These are phyloP conservation scores for Nemania diffusa DNA, from an alignment of 2,329 filamentous ascomycete species.

Conservation along the genomic window DNA sequence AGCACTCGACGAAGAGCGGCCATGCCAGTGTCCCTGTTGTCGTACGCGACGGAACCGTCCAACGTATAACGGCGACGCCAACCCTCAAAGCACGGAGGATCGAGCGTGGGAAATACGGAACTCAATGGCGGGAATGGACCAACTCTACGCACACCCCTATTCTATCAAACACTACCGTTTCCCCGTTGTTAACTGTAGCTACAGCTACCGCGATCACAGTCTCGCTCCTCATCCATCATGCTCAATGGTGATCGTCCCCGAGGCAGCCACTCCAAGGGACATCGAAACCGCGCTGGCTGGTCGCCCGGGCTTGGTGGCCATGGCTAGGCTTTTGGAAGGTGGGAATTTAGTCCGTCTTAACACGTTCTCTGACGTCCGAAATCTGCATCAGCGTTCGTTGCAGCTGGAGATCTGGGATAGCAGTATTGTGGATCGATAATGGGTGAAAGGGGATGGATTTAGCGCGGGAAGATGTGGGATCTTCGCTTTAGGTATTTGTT, in stretches of 20 bases:
- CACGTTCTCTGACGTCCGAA: constrained; percentile 26
- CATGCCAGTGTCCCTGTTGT: background rate
- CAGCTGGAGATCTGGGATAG: constrained; percentile 45
- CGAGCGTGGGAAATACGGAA: too few species aligned
- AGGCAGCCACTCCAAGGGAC: constrained; percentile 34
- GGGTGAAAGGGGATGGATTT: background rate
- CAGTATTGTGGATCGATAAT: background rate
- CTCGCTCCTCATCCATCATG: constrained; percentile 31
- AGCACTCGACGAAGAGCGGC: background rate
- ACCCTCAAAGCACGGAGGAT: too few species aligned
- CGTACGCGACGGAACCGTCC: too few species aligned
- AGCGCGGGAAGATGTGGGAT: background rate
- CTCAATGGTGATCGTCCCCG: constrained; percentile 39
- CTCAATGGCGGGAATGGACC: background rate
- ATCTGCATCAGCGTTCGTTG: constrained; percentile 35
- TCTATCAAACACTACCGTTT: constrained; percentile 40
- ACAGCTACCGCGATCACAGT: constrained; percentile 8
- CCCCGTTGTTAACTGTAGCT: constrained; percentile 45
- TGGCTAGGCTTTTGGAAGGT: constrained; percentile 34
- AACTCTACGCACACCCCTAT: constrained; percentile 43
- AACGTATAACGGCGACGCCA: too few species aligned
- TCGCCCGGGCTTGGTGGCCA: constrained; percentile 22
- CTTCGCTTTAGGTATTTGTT: background rate
- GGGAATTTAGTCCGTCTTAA: constrained; percentile 28
- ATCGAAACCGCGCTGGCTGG: constrained; percentile 37